Conservation (phyloP, 2,329 filamentous ascomycete species). For the Aspergillus chevalieri region DNA sequence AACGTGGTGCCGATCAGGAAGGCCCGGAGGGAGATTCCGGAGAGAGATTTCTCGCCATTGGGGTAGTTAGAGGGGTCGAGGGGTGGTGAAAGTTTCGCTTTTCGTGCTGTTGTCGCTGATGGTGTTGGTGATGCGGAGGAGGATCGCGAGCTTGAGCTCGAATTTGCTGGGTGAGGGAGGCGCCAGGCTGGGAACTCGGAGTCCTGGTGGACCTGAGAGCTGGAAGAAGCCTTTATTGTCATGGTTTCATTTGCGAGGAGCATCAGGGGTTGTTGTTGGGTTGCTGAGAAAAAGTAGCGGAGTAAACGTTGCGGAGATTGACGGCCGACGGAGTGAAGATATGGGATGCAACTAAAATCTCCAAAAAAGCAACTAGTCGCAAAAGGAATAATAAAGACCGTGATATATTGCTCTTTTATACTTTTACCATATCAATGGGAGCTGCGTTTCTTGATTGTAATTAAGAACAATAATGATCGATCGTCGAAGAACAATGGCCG, state of each 20-base stretch:
- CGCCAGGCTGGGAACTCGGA: conserved; percentile 11
- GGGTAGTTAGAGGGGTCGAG: conserved; percentile 31
- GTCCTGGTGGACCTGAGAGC: not conserved
- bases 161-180: conserved; percentile 6
- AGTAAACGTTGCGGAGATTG: too few species aligned
- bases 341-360: too few species aligned
- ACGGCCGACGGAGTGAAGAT: too few species aligned
- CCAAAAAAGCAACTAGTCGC: too few species aligned
- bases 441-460: too few species aligned
- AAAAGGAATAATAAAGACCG: too few species aligned
- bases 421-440: too few species aligned
- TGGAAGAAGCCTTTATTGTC: not conserved
- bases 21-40: conserved; percentile 41
- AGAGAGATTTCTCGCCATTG: conserved; percentile 36
- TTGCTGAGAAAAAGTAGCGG: not conserved
- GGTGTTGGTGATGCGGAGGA: conserved; percentile 2
- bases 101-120: conserved; percentile 4
- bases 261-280: not conserved
- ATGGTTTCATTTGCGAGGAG: not conserved
- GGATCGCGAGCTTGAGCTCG: not conserved
- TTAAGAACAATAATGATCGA: not conserved
- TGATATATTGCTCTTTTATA: too few species aligned
- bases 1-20: conserved; percentile 40
- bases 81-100: conserved; percentile 4
- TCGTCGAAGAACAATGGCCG: conserved; percentile 3